Percentiles rank a stretch among this genome's conserved stretches.
Evolutionary conservation across 257 asterid genomes (phyloP).

Genomic region (Paulownia fortunei): DNA sequence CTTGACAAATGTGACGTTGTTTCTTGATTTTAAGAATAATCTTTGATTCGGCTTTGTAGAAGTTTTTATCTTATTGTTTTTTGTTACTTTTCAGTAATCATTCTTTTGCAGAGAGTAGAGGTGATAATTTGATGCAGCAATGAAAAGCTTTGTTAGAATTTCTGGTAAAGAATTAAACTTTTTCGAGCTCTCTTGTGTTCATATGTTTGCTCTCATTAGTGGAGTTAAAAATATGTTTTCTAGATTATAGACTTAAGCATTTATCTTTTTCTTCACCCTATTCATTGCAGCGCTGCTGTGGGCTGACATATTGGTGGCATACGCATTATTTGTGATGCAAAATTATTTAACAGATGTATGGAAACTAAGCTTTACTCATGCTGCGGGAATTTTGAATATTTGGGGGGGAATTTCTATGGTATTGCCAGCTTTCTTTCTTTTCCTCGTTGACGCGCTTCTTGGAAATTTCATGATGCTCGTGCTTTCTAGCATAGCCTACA

Average conservation of each 20-base stretch:
- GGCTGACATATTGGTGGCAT: slow-evolving; percentile 44
- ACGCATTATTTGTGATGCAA: slow-evolving; percentile 62
- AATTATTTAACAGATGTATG: slow-evolving; percentile 69
- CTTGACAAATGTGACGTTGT: not conserved
- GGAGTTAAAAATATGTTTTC: not conserved
- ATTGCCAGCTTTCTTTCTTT: slow-evolving; percentile 48
- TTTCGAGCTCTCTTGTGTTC: not conserved
- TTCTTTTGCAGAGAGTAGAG: no score
- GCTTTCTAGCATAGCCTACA: slow-evolving; percentile 53
- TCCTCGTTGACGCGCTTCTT: slow-evolving; percentile 40
- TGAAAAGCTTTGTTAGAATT: slow-evolving; percentile 49
- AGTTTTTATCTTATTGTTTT: not conserved
- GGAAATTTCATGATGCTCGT: slow-evolving; percentile 55
- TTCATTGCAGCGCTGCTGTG: slow-evolving; percentile 37
- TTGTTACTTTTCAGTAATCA: not conserved
- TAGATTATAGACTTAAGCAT: no score
- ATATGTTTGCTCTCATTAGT: not conserved
- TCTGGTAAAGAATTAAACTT: slow-evolving; percentile 34
- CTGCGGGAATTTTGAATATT: slow-evolving; percentile 60
- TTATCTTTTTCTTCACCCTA: no score
- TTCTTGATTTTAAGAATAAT: not conserved
- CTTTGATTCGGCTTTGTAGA: no score
- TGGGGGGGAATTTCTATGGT: slow-evolving; percentile 49
- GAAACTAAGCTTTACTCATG: slow-evolving; percentile 57
- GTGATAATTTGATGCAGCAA: slow-evolving; percentile 4